Base-by-base conservation (phyloP, 495 filamentous ascomycete species). In the Trypethelium eluteriae region DNA sequence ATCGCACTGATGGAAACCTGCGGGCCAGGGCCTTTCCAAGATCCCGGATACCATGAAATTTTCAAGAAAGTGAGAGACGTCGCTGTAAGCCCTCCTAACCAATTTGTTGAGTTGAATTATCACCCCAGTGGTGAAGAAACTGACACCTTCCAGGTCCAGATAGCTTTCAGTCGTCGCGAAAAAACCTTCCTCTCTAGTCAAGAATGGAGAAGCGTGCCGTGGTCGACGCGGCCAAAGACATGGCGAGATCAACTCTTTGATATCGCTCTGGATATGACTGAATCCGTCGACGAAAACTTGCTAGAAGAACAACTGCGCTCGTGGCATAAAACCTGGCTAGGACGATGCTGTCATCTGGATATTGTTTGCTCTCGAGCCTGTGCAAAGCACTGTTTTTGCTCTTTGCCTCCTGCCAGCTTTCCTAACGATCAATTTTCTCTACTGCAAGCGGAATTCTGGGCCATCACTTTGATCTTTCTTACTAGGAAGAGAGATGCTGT, bases 41-140 rank as follows among this genome's bases (percentile, higher is more conserved):
- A 18, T 7, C 32, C 7, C 7, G 53, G 53, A 59, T 59, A 59
- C 18, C 53, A 59, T 36, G 53, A 59, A 7, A 59, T 59, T 18
- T 59, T 59, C 53, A 59, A 59, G 32, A 59, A 59, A 18, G 7
- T 59, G 3, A 59, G 53, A 36, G 53, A 59, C 5, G 36, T 59
- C 25, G 25, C 11, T 35, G 53, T 59, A 59, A 59, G 53, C 36
- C 53, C 36, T 36, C 32, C 32, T 9, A 36, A 9, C 2, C 7
- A 35, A n/a, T 36, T 32, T 11, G 10, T 59, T 10, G 10, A 59
- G 18, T 2, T n/a, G 10, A 9, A 35, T 4, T 32, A 59, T 7
- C 7, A 3, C 32, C 53, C 36, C 18, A 35, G 34, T 7, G 1
- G 36, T 1, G 14, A 10, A 1, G 11, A 59, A 7, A 9, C 53